phyloP scores from a whole-genome alignment of 2,329 filamentous ascomycete genomes.

The Calonectria leucothoes region DNA sequence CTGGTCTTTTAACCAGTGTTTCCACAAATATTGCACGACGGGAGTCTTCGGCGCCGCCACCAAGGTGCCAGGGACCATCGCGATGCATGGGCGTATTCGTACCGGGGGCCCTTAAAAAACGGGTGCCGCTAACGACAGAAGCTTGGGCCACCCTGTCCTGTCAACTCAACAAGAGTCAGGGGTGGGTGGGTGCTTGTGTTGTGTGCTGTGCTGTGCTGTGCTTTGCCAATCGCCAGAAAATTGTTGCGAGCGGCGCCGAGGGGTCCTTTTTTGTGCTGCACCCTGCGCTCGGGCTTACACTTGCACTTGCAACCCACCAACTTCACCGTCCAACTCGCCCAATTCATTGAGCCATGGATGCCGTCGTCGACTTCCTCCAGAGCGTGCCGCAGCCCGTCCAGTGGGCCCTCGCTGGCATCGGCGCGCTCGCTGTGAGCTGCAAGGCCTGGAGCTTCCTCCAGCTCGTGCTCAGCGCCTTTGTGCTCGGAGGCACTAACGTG shows the following conservation, averaged over 20 bases:
- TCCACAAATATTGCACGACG: background rate
- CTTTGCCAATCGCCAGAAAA: slow-evolving; percentile 3
- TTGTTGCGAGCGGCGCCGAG: slow-evolving; percentile 31
- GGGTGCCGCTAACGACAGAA: slow-evolving; percentile 24
- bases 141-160: slow-evolving; percentile 39
- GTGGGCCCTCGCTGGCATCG: slow-evolving; percentile 61
- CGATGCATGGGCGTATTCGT: slow-evolving; percentile 24
- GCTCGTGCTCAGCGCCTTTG: slow-evolving; percentile 75
- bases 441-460: slow-evolving; percentile 69
- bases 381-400: slow-evolving; percentile 16
- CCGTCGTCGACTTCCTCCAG: slow-evolving; percentile 40
- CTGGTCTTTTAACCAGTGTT: background rate
- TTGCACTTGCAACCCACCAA: too few species aligned
- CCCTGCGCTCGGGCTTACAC: too few species aligned
- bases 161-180: slow-evolving; percentile 41
- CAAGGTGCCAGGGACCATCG: slow-evolving; percentile 1
- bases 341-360: slow-evolving; percentile 43
- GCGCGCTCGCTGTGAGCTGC: slow-evolving; percentile 67
- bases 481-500: slow-evolving; percentile 74
- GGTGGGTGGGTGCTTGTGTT: too few species aligned
- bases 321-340: background rate
- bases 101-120: background rate
- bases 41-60: slow-evolving; percentile 5
- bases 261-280: slow-evolving; percentile 23
- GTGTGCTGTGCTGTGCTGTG: too few species aligned